Percentiles rank a stretch among this genome's conserved stretches.
Conservation (phyloP, 352 stramenopile genomes). For the Pythium insidiosum region DNA sequence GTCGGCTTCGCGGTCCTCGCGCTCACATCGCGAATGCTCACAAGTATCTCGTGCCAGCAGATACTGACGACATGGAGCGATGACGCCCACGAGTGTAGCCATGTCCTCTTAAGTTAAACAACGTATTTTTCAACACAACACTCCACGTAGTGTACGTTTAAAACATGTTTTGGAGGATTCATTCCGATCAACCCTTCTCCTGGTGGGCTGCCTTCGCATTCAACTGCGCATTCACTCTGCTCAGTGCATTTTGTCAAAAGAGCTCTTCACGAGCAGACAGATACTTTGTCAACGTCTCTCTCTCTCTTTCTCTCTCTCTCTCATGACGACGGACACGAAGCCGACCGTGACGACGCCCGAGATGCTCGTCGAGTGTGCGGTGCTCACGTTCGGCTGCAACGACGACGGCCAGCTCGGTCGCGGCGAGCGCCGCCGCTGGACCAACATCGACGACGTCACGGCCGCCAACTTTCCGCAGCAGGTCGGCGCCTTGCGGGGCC, state of each 20-base stretch:
- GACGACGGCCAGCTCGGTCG: constrained; percentile 76
- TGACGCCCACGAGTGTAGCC: background rate
- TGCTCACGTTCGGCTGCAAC: constrained; percentile 77
- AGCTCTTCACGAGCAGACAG: too few species aligned
- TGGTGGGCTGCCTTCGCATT: too few species aligned
- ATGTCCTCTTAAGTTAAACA: background rate
- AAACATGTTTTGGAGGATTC: background rate
- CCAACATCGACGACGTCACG: constrained; percentile 64
- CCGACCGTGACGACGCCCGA: too few species aligned
- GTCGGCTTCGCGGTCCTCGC: constrained; percentile 19
- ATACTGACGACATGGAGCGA: constrained; percentile 1
- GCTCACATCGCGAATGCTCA: constrained; percentile 45
- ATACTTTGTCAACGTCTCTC: too few species aligned
- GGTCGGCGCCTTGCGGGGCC: constrained; percentile 30
- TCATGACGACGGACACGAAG: background rate
- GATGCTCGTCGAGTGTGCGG: constrained; percentile 21
- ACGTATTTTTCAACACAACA: constrained; percentile 2
- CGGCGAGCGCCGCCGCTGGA: constrained; percentile 43
- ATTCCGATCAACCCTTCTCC: too few species aligned
- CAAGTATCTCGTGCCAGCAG: background rate
- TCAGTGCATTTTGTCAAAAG: too few species aligned
- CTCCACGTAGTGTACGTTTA: constrained; percentile 1
- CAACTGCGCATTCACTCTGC: too few species aligned
- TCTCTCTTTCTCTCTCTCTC: too few species aligned
- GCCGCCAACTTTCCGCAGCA: constrained; percentile 69